Conservation (phyloP, 1,139 yeast species). For the Nadsonia commutata region DNA sequence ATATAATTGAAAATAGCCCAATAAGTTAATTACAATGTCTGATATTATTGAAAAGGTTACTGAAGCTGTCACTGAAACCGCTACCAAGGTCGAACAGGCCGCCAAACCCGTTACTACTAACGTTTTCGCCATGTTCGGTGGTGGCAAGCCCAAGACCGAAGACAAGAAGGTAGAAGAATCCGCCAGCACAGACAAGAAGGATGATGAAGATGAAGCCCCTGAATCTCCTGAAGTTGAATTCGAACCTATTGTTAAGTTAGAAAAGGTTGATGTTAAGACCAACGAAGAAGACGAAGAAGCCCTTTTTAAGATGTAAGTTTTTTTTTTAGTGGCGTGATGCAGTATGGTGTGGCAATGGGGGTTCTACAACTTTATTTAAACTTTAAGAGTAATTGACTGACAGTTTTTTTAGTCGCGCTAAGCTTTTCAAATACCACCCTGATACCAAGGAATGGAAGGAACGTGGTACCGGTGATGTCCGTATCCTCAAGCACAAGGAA, state of each 20-base stretch:
- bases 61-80: conserved; percentile 1
- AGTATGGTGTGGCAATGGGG: too few species aligned
- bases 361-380: neutral
- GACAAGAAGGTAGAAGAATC: conserved; percentile 24
- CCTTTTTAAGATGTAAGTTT: conserved; percentile 47
- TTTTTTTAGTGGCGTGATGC: neutral
- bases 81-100: conserved; percentile 9
- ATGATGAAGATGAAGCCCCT: conserved; percentile 49
- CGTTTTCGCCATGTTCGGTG: conserved; percentile 86
- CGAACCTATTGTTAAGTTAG: conserved; percentile 89
- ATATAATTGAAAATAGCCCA: too few species aligned
- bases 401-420: conserved; percentile 54
- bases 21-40: conserved; percentile 5
- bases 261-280: conserved; percentile 91
- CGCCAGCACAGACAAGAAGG: conserved; percentile 23
- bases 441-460: conserved; percentile 90
- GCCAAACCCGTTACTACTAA: conserved; percentile 51
- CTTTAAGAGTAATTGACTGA: neutral
- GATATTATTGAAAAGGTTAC: conserved; percentile 6
- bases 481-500: conserved; percentile 78
- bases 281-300: conserved; percentile 94
- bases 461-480: conserved; percentile 98
- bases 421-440: conserved; percentile 76
- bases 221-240: conserved; percentile 93
- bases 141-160: conserved; percentile 52